Evolutionary conservation across 257 asterid species (phyloP).

Genomic region (Nicotiana obtusifolia): DNA sequence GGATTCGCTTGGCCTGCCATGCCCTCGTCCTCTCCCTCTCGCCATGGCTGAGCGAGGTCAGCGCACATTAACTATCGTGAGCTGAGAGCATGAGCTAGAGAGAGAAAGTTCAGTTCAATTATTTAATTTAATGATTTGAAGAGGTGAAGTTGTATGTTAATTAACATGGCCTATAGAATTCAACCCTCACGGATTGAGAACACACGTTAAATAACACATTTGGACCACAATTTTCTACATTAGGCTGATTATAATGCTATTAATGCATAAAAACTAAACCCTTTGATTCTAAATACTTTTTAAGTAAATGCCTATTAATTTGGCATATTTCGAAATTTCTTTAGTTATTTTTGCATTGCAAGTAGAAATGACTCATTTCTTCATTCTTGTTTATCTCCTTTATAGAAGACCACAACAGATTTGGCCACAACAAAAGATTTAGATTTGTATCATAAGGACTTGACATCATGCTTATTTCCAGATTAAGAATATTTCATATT

Average conservation of each 20-base stretch:
- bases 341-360: not conserved
- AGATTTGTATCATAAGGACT: not conserved
- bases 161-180: no score
- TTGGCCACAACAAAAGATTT: not conserved
- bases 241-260: not conserved
- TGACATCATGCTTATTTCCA: not conserved
- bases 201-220: not conserved
- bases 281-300: not conserved
- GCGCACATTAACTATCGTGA: no score
- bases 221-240: not conserved
- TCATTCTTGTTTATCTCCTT: not conserved
- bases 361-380: not conserved
- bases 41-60: no score
- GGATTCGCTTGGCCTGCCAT: no score
- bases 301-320: not conserved
- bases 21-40: no score
- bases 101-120: no score
- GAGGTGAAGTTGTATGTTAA: no score
- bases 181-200: not conserved
- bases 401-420: not conserved
- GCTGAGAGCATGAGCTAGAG: no score
- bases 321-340: not conserved
- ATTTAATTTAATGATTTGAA: no score
- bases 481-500: not conserved
- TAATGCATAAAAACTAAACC: not conserved